Conservation (phyloP, 2,329 filamentous ascomycete species). For the Neopestalotiopsis sp. region DNA sequence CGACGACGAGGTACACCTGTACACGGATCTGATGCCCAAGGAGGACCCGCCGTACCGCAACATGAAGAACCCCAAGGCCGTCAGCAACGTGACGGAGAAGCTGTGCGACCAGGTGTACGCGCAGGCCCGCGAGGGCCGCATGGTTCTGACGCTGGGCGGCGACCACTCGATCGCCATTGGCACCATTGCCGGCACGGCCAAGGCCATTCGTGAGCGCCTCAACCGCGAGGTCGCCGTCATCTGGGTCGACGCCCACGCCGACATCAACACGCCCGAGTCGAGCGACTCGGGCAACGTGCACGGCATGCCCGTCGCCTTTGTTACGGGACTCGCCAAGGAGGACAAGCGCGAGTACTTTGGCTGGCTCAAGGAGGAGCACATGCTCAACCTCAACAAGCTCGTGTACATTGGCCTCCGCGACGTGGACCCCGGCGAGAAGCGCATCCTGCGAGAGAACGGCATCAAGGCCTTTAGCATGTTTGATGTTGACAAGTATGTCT, state of each 20-base stretch:
- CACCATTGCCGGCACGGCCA: constrained; percentile 85
- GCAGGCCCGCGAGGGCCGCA: constrained; percentile 80
- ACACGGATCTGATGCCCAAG: constrained; percentile 74
- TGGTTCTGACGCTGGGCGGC: constrained; percentile 91
- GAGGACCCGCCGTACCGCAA: constrained; percentile 79
- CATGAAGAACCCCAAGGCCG: constrained; percentile 93
- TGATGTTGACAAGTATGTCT: constrained; percentile 82
- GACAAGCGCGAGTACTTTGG: constrained; percentile 82
- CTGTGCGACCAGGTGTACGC: constrained; percentile 86
- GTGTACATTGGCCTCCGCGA: constrained; percentile 97
- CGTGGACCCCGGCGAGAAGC: constrained; percentile 93
- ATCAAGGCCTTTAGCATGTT: constrained; percentile 99
- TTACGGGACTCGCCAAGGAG: constrained; percentile 83
- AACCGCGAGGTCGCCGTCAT: constrained; percentile 88
- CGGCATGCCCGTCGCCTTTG: constrained; percentile 94
- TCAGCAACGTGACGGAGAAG: constrained; percentile 81
- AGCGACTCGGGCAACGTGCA: constrained; percentile 93
- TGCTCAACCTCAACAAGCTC: constrained; percentile 77
- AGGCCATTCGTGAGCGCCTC: constrained; percentile 83
- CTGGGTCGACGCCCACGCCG: constrained; percentile 97
- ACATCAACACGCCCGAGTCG: constrained; percentile 95
- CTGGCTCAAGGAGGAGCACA: constrained; percentile 80
- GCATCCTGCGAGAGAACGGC: constrained; percentile 82
- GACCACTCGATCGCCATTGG: constrained; percentile 98
- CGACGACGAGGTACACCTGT: constrained; percentile 81